phyloP scores from a whole-genome alignment of 176 grass and related monocot species.

The Carex littledalei region DNA sequence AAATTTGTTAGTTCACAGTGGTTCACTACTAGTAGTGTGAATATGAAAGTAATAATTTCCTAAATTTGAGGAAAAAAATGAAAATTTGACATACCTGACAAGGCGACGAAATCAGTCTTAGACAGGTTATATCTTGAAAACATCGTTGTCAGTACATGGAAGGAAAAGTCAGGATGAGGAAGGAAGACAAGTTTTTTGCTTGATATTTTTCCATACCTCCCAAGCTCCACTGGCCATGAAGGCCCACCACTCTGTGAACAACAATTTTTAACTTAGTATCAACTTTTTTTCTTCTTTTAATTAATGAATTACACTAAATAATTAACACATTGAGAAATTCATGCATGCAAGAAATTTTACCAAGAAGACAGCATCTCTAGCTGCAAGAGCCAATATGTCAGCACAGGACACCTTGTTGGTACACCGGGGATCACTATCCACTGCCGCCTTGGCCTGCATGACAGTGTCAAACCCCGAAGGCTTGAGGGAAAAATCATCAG shows the following conservation, averaged over 20 bases:
- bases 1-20: background rate
- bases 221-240: slow-evolving; percentile 61
- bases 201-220: slow-evolving; percentile 48
- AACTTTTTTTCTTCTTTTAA: background rate
- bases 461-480: slow-evolving; percentile 54
- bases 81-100: slow-evolving; percentile 40
- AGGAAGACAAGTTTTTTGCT: slow-evolving; percentile 32
- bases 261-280: background rate
- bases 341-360: slow-evolving; percentile 16
- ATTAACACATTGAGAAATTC: background rate
- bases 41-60: background rate
- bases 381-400: slow-evolving; percentile 62
- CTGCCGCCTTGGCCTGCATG: slow-evolving; percentile 57
- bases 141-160: slow-evolving; percentile 32
- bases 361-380: slow-evolving; percentile 60
- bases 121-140: slow-evolving; percentile 48
- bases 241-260: slow-evolving; percentile 50
- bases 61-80: background rate
- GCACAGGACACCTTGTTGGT: slow-evolving; percentile 70
- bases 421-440: slow-evolving; percentile 48
- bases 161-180: slow-evolving; percentile 26
- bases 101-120: slow-evolving; percentile 51
- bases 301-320: background rate
- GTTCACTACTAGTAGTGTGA: background rate
- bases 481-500: slow-evolving; percentile 54